Conservation (phyloP, 257 asterid species). For the Primulina huaijiensis region DNA sequence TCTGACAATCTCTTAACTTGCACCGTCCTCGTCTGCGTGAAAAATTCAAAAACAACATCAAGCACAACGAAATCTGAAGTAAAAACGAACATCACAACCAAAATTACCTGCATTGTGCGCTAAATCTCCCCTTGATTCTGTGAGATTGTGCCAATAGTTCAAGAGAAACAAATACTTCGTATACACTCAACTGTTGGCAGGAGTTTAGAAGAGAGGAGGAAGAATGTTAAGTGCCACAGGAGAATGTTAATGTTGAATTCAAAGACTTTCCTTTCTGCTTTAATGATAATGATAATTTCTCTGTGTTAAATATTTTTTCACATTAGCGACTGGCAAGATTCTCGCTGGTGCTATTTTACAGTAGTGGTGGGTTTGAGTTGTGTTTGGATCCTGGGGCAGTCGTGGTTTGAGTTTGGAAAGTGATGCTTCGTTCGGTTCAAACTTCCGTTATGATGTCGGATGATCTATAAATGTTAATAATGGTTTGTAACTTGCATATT, state of each 20-base stretch:
- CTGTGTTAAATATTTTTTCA: slow-evolving; percentile 8
- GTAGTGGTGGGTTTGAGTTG: not conserved
- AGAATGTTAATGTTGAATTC: slow-evolving; percentile 34
- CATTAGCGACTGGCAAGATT: not conserved
- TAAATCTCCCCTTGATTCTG: slow-evolving; percentile 25
- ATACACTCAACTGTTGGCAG: not conserved
- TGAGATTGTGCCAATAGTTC: slow-evolving; percentile 15
- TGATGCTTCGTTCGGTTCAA: too few relatives aligned
- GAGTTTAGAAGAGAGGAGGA: slow-evolving; percentile 1
- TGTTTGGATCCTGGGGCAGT: too few relatives aligned
- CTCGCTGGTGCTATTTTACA: slow-evolving; percentile 2
- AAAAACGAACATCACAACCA: slow-evolving; percentile 4
- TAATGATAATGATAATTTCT: slow-evolving; percentile 1
- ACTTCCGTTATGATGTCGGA: too few relatives aligned
- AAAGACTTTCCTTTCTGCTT: slow-evolving; percentile 20
- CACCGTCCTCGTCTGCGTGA: slow-evolving; percentile 56
- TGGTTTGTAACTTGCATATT: too few relatives aligned
- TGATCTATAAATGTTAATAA: too few relatives aligned
- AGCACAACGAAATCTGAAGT: slow-evolving; percentile 6
- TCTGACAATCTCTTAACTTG: slow-evolving; percentile 70
- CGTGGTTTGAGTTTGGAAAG: too few relatives aligned
- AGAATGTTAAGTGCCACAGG: slow-evolving; percentile 15
- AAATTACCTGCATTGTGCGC: slow-evolving; percentile 60
- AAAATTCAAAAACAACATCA: slow-evolving; percentile 9
- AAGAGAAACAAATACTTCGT: not conserved